Conservation (phyloP, 495 filamentous ascomycete genomes). For the Cenococcum geophilum region DNA sequence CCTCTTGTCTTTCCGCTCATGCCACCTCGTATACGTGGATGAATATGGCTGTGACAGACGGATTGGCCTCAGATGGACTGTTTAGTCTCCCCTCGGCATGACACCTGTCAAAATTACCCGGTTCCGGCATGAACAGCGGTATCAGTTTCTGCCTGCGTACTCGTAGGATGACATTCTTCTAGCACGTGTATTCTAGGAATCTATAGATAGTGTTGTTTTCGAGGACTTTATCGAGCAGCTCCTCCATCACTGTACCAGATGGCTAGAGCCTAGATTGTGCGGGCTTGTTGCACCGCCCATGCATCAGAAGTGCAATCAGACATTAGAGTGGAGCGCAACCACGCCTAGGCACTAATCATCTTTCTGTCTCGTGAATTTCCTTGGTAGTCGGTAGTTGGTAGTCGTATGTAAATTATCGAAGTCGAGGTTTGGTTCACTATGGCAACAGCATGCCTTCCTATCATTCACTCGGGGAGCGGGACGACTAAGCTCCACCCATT, state of each 20-base stretch:
- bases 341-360: too few relatives aligned
- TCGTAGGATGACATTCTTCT: slow-evolving; percentile 40
- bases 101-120: background rate
- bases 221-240: slow-evolving; percentile 42
- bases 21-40: background rate
- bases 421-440: too few relatives aligned
- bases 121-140: slow-evolving; percentile 27
- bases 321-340: too few relatives aligned
- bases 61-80: background rate
- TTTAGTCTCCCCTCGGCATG: slow-evolving; percentile 3
- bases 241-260: slow-evolving; percentile 40
- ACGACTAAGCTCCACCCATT: too few relatives aligned
- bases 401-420: too few relatives aligned
- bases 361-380: too few relatives aligned
- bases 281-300: too few relatives aligned
- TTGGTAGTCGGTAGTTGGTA: too few relatives aligned
- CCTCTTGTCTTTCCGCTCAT: slow-evolving; percentile 24
- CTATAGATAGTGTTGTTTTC: slow-evolving; percentile 40
- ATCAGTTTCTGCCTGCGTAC: slow-evolving; percentile 43
- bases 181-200: slow-evolving; percentile 38
- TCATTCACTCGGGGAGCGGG: too few relatives aligned
- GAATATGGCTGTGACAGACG: background rate
- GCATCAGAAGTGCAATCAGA: too few relatives aligned
- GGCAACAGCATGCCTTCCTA: too few relatives aligned
- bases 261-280: too few relatives aligned